Evolutionary conservation across 257 asterid genomes (phyloP).

Genomic region (Rauvolfia tetraphylla): DNA sequence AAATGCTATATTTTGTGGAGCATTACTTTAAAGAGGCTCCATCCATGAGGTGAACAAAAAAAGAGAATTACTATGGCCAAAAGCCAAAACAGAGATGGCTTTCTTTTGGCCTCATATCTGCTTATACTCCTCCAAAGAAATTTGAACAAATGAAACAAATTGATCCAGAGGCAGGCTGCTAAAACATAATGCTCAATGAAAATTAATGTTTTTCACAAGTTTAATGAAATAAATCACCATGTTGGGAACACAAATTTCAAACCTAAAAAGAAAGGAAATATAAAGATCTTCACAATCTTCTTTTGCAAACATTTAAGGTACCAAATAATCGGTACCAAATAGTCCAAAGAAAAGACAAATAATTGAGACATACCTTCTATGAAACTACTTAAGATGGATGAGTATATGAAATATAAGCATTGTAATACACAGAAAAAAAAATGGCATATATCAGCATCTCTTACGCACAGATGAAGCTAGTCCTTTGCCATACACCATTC

Average conservation of each 20-base stretch:
- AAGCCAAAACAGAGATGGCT: not conserved
- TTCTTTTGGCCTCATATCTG: not conserved
- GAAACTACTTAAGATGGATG: no score
- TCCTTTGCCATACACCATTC: no score
- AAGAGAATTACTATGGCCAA: not conserved
- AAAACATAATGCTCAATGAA: not conserved
- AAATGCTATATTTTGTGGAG: not conserved
- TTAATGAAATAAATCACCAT: not conserved
- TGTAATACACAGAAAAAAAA: no score
- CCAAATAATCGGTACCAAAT: no score
- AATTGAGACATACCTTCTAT: no score
- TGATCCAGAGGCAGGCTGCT: not conserved
- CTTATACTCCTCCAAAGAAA: not conserved
- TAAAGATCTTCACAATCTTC: not conserved
- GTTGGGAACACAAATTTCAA: not conserved
- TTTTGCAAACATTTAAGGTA: not conserved
- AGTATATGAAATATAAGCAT: no score
- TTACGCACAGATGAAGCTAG: no score
- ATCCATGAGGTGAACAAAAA: not conserved
- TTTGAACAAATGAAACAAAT: not conserved
- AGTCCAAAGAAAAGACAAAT: no score
- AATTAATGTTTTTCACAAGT: not conserved
- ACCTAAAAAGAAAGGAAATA: not conserved
- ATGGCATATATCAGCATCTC: no score
- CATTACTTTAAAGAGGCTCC: not conserved